Evolutionary conservation across 129 eudicot genomes (phyloP).

Genomic region (Mikania micrantha): DNA sequence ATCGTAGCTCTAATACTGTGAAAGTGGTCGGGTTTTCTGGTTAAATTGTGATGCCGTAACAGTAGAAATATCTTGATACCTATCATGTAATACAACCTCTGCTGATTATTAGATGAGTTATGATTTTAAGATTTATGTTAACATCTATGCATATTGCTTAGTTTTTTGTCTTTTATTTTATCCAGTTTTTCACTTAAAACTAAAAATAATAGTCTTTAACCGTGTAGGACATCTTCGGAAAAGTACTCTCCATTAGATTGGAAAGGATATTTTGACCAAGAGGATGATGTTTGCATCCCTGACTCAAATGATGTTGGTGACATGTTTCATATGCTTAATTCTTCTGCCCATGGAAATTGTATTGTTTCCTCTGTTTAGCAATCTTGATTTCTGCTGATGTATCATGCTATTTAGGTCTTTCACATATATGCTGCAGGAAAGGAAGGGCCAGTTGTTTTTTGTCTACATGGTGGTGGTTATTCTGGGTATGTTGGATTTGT

Average conservation of each 20-base stretch:
- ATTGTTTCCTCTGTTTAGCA: not conserved
- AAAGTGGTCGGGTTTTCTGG: not conserved
- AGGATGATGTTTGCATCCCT: constrained; percentile 76
- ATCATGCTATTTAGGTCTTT: constrained; percentile 56
- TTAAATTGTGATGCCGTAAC: not conserved
- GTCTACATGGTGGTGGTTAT: constrained; percentile 97
- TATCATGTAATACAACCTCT: not conserved
- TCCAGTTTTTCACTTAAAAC: not conserved
- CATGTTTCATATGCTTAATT: not conserved
- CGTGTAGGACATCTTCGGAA: constrained; percentile 53
- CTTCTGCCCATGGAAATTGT: constrained; percentile 5
- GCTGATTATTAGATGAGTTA: constrained; percentile 2
- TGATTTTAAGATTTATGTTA: not conserved
- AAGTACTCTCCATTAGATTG: constrained; percentile 78
- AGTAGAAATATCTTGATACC: not conserved
- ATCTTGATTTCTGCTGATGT: constrained; percentile 12
- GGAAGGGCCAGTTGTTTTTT: constrained; percentile 90
- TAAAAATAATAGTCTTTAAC: not conserved
- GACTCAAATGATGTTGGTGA: constrained; percentile 63
- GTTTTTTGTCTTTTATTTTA: not conserved
- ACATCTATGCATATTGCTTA: not conserved
- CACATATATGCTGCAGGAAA: constrained; percentile 86
- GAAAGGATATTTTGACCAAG: constrained; percentile 71
- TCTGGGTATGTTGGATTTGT: constrained; percentile 55
- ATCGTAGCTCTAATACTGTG: not conserved